Percentiles rank a stretch among this genome's conserved stretches.
These are phyloP conservation scores for Kodamaea derodonti DNA, from an alignment of 1,139 yeast species.

Conservation along the genomic window DNA sequence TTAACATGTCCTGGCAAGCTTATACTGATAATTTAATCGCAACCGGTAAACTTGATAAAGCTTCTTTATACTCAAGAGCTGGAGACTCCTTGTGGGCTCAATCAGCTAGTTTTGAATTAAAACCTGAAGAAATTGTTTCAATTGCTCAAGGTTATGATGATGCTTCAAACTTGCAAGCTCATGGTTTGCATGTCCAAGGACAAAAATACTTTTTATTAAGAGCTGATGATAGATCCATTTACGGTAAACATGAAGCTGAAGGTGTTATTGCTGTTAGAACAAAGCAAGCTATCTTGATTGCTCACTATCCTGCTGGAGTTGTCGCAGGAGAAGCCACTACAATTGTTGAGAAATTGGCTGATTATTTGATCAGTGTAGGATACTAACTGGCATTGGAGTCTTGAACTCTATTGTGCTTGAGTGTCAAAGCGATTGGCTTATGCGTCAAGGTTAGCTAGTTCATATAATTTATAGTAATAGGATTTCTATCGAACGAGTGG, in stretches of 20 bases:
- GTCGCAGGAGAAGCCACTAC: conserved; percentile 95
- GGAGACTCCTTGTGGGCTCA: conserved; percentile 97
- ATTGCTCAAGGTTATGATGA: conserved; percentile 79
- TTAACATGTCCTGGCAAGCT: conserved; percentile 55
- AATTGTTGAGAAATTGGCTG: conserved; percentile 92
- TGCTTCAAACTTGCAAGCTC: conserved; percentile 73
- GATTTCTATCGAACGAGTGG: too few species aligned
- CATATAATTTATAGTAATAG: too few species aligned
- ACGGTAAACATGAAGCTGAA: conserved; percentile 85
- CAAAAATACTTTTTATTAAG: conserved; percentile 83
- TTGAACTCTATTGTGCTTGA: too few species aligned
- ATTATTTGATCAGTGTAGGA: conserved; percentile 82
- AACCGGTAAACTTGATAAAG: conserved; percentile 85
- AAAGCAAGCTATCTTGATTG: conserved; percentile 84
- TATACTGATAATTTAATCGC: conserved; percentile 89
- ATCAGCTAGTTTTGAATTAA: conserved; percentile 65
- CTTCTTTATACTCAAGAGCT: conserved; percentile 88
- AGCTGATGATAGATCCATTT: conserved; percentile 90
- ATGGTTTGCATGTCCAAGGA: conserved; percentile 81
- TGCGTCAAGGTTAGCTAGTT: too few species aligned
- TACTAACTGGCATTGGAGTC: conserved; percentile 40
- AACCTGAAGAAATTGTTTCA: conserved; percentile 66
- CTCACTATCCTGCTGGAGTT: conserved; percentile 89
- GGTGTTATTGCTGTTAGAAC: conserved; percentile 93
- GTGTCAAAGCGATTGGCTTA: too few species aligned